A percentile compares a stretch with the other conserved stretches of the same genome.
phyloP scores from a whole-genome alignment of 2,329 filamentous ascomycete species.

The Aspergillus arachidicola region DNA sequence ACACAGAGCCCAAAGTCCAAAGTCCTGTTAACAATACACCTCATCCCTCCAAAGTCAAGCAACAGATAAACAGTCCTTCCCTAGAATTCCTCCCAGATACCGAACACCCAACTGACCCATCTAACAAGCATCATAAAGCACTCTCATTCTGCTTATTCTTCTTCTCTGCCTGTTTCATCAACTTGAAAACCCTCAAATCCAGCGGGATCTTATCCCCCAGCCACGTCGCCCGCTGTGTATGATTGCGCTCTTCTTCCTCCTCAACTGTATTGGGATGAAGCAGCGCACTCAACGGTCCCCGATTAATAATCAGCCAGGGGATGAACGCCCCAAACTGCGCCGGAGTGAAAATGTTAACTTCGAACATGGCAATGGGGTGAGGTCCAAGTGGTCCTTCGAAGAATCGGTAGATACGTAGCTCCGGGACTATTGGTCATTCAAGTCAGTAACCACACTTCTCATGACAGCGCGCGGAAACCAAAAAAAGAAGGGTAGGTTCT shows the following conservation, averaged over 20 bases:
- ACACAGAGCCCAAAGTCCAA: background rate
- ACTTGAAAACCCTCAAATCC: slow-evolving; percentile 43
- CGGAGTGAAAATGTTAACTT: slow-evolving; percentile 84
- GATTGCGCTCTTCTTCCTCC: slow-evolving; percentile 55
- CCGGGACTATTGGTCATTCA: slow-evolving; percentile 63
- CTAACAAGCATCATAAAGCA: background rate
- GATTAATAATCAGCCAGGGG: slow-evolving; percentile 79
- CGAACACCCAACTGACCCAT: background rate
- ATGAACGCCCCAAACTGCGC: slow-evolving; percentile 88
- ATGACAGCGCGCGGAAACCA: background rate
- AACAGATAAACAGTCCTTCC: background rate
- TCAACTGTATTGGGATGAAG: slow-evolving; percentile 75
- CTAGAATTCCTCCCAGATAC: too few species aligned
- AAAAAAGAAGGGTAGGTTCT: slow-evolving; percentile 29
- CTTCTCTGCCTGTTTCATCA: slow-evolving; percentile 28
- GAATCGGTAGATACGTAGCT: slow-evolving; percentile 77
- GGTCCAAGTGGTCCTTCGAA: slow-evolving; percentile 80
- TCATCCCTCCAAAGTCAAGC: too few species aligned
- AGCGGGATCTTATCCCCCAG: slow-evolving; percentile 49
- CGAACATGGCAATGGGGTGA: slow-evolving; percentile 85
- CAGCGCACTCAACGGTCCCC: slow-evolving; percentile 76
- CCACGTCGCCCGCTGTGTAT: slow-evolving; percentile 50
- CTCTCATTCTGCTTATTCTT: slow-evolving; percentile 14
- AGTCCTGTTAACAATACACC: background rate
- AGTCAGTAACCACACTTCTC: background rate